These are phyloP conservation scores for Deinandra increscens DNA, from an alignment of 129 eudicot species.

Conservation along the genomic window DNA sequence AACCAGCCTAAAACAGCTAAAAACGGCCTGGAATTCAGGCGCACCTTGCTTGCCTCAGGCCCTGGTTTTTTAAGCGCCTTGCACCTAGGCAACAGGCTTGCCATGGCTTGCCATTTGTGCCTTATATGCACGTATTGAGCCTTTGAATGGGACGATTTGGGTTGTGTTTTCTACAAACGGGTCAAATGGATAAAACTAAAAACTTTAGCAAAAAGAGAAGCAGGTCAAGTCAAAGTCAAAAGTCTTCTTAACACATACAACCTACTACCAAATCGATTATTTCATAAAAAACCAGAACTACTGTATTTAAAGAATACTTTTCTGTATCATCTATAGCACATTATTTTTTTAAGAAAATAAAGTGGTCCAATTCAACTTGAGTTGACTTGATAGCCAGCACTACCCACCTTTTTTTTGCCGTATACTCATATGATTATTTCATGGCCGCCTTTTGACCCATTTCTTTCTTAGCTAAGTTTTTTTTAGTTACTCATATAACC, in stretches of 20 bases:
- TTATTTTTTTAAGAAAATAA: background rate
- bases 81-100: too few relatives aligned
- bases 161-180: background rate
- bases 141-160: background rate
- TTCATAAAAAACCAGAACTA: background rate
- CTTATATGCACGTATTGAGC: background rate
- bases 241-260: too few relatives aligned
- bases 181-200: background rate
- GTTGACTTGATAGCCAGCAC: background rate
- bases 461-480: background rate
- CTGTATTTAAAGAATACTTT: background rate
- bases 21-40: too few relatives aligned
- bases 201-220: too few relatives aligned
- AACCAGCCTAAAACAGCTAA: too few relatives aligned
- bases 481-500: constrained; percentile 10
- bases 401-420: background rate
- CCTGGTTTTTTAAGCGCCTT: too few relatives aligned
- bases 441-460: background rate
- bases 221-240: too few relatives aligned
- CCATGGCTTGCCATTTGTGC: too few relatives aligned
- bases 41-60: too few relatives aligned
- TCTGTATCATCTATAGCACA: background rate
- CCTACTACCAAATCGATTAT: background rate
- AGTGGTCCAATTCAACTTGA: background rate
- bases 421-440: background rate